phyloP scores from a whole-genome alignment of 306 rosid species.

The Begonia fuchsioides region DNA sequence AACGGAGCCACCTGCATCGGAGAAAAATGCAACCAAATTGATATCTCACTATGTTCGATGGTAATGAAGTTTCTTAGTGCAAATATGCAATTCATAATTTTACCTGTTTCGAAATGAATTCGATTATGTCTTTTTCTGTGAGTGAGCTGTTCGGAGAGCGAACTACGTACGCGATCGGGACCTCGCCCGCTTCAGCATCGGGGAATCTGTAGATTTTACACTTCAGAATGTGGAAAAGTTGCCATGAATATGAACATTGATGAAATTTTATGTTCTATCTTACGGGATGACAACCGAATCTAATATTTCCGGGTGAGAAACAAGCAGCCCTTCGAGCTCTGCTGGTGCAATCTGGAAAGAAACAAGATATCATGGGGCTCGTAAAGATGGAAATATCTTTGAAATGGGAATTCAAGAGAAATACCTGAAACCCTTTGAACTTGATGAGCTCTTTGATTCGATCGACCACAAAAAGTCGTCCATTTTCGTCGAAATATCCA shows the following conservation, averaged over 20 bases:
- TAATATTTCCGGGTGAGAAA: conserved; percentile 83
- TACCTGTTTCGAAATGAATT: conserved; percentile 63
- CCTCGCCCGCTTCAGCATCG: conserved; percentile 92
- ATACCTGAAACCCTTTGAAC: conserved; percentile 88
- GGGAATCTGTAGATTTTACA: conserved; percentile 38
- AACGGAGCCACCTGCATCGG: conserved; percentile 63
- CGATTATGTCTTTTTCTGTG: conserved; percentile 52
- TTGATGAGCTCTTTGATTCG: conserved; percentile 90
- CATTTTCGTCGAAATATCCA: conserved; percentile 73
- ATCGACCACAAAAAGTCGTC: conserved; percentile 73
- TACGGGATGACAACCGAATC: conserved; percentile 98
- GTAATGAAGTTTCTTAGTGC: neutral
- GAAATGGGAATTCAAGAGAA: neutral
- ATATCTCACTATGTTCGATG: neutral
- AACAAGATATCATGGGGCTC: conserved; percentile 1
- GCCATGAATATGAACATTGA: too few species aligned
- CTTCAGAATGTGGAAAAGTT: too few species aligned
- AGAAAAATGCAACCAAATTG: neutral
- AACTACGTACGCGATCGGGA: conserved; percentile 70
- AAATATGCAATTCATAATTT: neutral
- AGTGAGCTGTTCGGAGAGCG: conserved; percentile 56
- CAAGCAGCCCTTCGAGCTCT: conserved; percentile 82
- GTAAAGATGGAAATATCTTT: too few species aligned
- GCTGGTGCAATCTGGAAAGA: conserved; percentile 82
- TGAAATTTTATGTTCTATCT: conserved; percentile 11